phyloP scores from a whole-genome alignment of 73 alveolate species.

The Blepharisma japonicum region DNA sequence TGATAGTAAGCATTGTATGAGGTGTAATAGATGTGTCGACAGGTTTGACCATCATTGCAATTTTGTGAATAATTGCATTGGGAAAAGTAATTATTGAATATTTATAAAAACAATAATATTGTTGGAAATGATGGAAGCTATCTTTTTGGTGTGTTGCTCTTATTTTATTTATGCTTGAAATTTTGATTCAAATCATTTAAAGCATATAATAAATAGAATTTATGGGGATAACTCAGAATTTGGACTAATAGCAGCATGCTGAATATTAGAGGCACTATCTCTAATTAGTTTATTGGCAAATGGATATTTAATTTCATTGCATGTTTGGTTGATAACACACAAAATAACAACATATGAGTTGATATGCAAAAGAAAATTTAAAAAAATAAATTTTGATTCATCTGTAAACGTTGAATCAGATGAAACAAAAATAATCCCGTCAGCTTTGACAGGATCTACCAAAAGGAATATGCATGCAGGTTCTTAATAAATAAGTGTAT shows the following conservation, averaged over 20 bases:
- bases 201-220: background rate
- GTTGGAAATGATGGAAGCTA: background rate
- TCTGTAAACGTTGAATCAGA: no score
- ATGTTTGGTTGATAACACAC: background rate
- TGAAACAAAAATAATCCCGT: no score
- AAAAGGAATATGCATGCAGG: no score
- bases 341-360: conserved; percentile 14
- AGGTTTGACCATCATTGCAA: conserved; percentile 17
- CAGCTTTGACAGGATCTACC: no score
- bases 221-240: no score
- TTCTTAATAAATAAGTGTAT: no score
- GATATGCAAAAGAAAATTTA: background rate
- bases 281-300: background rate
- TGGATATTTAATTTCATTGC: conserved; percentile 1
- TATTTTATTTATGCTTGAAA: background rate
- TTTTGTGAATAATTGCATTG: conserved; percentile 24
- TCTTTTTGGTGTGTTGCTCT: background rate
- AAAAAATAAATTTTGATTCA: no score
- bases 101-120: background rate
- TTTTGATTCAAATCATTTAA: background rate
- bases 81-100: background rate
- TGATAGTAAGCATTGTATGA: conserved; percentile 19
- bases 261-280: background rate
- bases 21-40: background rate
- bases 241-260: no score